A percentile compares a stretch with the other conserved stretches of the same genome.
These are phyloP conservation scores for Botrytis medusae DNA, from an alignment of 2,329 filamentous ascomycete genomes.

Conservation along the genomic window DNA sequence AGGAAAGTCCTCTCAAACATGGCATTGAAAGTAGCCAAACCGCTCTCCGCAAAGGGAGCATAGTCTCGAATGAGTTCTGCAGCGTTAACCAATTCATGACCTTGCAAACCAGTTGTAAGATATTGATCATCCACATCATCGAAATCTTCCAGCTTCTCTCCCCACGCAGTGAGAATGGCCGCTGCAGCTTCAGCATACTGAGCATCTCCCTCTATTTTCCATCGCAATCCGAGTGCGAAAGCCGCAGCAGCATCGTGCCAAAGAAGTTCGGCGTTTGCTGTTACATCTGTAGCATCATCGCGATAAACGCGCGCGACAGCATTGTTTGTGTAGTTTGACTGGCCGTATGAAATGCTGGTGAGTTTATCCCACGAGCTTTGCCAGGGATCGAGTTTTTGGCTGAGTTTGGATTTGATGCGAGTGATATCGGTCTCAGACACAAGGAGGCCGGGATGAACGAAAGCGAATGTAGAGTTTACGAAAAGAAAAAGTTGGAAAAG, in stretches of 20 bases:
- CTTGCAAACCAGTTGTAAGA: constrained; percentile 1
- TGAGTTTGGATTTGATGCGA: constrained; percentile 13
- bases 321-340: constrained; percentile 4
- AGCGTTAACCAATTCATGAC: background rate
- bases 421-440: constrained; percentile 1
- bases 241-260: constrained; percentile 1
- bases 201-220: background rate
- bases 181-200: constrained; percentile 5
- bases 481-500: background rate
- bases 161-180: constrained; percentile 1
- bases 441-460: background rate
- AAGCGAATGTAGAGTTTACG: background rate
- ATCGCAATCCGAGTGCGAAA: background rate
- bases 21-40: background rate
- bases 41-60: background rate
- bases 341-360: constrained; percentile 7
- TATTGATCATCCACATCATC: background rate
- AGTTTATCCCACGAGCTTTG: constrained; percentile 21
- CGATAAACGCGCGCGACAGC: background rate
- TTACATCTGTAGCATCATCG: background rate
- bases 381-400: constrained; percentile 17
- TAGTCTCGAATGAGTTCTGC: constrained; percentile 1
- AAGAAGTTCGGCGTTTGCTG: background rate
- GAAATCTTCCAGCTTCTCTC: background rate
- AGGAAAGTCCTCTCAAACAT: background rate